Evolutionary conservation across 306 rosid species (phyloP).

Genomic region (Sesbania bispinosa): DNA sequence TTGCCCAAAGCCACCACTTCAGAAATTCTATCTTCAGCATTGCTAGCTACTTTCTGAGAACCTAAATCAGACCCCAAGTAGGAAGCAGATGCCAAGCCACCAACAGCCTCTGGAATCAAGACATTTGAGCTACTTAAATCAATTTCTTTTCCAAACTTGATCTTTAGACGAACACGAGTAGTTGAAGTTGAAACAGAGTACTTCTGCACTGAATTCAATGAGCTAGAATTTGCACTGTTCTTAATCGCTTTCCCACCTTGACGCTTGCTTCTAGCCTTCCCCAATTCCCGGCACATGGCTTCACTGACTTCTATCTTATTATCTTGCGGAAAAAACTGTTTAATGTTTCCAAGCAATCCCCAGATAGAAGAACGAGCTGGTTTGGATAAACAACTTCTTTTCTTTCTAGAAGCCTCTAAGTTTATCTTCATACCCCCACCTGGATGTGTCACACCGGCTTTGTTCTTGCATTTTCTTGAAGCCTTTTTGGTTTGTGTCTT

Average conservation of each 20-base stretch:
- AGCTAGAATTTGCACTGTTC: constrained; percentile 44
- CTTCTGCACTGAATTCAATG: constrained; percentile 43
- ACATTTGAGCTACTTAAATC: constrained; percentile 44
- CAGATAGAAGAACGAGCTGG: constrained; percentile 77
- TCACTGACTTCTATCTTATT: constrained; percentile 43
- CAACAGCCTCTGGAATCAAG: constrained; percentile 49
- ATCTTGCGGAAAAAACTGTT: constrained; percentile 50
- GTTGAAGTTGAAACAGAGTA: constrained; percentile 40
- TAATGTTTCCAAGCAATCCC: constrained; percentile 69
- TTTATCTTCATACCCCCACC: constrained; percentile 32
- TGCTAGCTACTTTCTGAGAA: constrained; percentile 35
- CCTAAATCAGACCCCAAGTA: constrained; percentile 30
- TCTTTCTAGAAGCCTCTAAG: constrained; percentile 58
- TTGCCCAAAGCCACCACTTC: constrained; percentile 34
- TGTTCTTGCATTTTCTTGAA: constrained; percentile 56
- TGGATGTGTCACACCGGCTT: constrained; percentile 36
- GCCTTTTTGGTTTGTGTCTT: constrained; percentile 56
- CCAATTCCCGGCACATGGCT: constrained; percentile 45
- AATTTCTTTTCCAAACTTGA: constrained; percentile 64
- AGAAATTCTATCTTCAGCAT: constrained; percentile 32
- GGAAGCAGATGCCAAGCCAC: constrained; percentile 41
- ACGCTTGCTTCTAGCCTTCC: constrained; percentile 44
- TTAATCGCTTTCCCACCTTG: constrained; percentile 44
- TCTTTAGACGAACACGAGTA: constrained; percentile 71
- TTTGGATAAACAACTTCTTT: constrained; percentile 75